Percentiles rank a stretch among this genome's conserved stretches.
Evolutionary conservation across 345 rosid genomes (phyloP).

Genomic region (Populus ilicifolia): DNA sequence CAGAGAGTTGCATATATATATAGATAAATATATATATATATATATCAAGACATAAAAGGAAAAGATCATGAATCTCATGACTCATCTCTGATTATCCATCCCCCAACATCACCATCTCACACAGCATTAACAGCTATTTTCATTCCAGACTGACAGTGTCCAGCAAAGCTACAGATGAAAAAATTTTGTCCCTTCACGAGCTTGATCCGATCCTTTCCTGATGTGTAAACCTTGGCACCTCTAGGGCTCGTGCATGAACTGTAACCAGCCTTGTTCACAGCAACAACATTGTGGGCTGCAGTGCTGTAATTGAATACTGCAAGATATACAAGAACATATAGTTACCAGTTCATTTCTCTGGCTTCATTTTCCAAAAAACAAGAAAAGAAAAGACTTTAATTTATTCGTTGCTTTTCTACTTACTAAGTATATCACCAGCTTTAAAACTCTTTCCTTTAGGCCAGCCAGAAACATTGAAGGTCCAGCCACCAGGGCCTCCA

Average conservation of each 20-base stretch:
- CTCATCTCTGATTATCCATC: neutral
- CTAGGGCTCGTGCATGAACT: slow-evolving; percentile 32
- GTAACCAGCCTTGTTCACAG: slow-evolving; percentile 40
- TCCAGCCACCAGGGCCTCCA: slow-evolving; percentile 44
- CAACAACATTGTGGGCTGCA: slow-evolving; percentile 41
- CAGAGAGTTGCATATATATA: too few species aligned
- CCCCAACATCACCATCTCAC: neutral
- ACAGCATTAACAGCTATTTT: slow-evolving; percentile 44
- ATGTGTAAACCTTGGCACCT: slow-evolving; percentile 27
- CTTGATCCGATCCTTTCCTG: slow-evolving; percentile 53
- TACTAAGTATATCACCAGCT: slow-evolving; percentile 45
- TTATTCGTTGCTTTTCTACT: neutral
- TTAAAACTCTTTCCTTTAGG: slow-evolving; percentile 36
- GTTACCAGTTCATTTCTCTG: too few species aligned
- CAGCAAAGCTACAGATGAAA: slow-evolving; percentile 43
- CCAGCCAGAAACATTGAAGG: slow-evolving; percentile 32
- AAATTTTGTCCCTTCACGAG: slow-evolving; percentile 45
- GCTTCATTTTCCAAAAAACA: too few species aligned
- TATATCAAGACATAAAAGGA: neutral
- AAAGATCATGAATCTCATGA: neutral
- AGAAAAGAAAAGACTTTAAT: too few species aligned
- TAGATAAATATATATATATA: too few species aligned
- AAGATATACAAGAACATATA: neutral
- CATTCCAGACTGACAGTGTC: slow-evolving; percentile 50
- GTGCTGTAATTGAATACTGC: slow-evolving; percentile 62